Evolutionary conservation across 2,329 filamentous ascomycete species (phyloP).

Genomic region (Beauveria scarabaeidicola): DNA sequence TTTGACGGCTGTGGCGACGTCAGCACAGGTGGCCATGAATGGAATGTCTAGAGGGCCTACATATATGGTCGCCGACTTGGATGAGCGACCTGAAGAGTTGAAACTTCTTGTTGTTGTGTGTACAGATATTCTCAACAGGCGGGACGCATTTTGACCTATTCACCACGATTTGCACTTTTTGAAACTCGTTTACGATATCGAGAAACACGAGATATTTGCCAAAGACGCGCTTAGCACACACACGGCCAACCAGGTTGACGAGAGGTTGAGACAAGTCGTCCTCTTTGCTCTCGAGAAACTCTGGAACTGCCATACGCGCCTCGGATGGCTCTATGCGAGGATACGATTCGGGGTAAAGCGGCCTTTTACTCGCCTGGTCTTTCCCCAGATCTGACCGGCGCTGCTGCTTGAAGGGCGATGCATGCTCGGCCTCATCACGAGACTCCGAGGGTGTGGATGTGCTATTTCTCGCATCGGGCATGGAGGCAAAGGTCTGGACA

Average conservation of each 20-base stretch:
- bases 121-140: constrained; percentile 24
- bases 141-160: constrained; percentile 47
- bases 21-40: constrained; percentile 13
- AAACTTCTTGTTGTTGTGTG: constrained; percentile 31
- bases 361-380: constrained; percentile 26
- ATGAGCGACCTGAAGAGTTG: constrained; percentile 57
- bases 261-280: constrained; percentile 19
- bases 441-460: constrained; percentile 15
- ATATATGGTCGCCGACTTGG: constrained; percentile 74
- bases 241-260: constrained; percentile 49
- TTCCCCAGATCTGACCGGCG: constrained; percentile 24
- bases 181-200: constrained; percentile 65
- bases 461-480: constrained; percentile 6
- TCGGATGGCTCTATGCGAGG: constrained; percentile 24
- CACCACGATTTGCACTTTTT: constrained; percentile 67
- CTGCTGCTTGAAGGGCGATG: constrained; percentile 30
- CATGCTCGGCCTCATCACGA: constrained; percentile 16
- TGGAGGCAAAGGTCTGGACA: constrained; percentile 4
- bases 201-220: constrained; percentile 79
- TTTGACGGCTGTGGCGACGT: constrained; percentile 47
- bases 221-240: constrained; percentile 60
- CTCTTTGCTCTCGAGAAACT: constrained; percentile 24
- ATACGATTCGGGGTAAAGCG: constrained; percentile 27
- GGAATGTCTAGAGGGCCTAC: constrained; percentile 39
- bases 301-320: constrained; percentile 23